Conservation (phyloP, 164 flowering plant genomes). For the Aristolochia fimbriata region DNA sequence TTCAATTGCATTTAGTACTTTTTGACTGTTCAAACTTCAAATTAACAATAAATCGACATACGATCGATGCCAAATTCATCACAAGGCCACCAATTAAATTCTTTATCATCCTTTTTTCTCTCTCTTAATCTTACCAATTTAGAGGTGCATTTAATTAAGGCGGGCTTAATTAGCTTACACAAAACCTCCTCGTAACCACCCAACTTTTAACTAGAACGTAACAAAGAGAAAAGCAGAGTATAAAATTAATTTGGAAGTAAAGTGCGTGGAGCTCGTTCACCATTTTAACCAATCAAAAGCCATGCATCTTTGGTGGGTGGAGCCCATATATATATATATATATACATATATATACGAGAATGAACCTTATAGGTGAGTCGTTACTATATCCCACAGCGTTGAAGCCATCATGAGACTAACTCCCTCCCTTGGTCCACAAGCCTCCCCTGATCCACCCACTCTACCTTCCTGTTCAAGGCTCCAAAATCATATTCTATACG, state of each 20-base stretch:
- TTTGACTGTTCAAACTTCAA: too few relatives aligned
- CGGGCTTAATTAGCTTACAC: background rate
- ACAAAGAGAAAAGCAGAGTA: too few relatives aligned
- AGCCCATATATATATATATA: too few relatives aligned
- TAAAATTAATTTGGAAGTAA: background rate
- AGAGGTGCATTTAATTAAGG: background rate
- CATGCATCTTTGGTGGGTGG: background rate
- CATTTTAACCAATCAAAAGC: background rate
- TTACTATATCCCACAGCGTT: constrained; percentile 1
- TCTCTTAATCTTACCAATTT: background rate
- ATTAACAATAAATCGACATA: too few relatives aligned
- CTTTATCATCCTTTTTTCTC: too few relatives aligned
- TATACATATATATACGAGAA: too few relatives aligned
- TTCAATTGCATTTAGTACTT: too few relatives aligned
- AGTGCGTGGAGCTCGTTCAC: background rate
- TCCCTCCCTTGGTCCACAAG: constrained; percentile 10
- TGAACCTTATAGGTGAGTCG: background rate
- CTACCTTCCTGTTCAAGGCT: constrained; percentile 9
- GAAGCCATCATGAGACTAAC: background rate
- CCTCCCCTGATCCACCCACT: constrained; percentile 7
- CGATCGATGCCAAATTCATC: background rate
- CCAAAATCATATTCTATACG: background rate
- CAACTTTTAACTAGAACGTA: background rate
- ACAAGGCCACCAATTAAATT: background rate
- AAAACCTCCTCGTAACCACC: background rate